A percentile compares a stretch with the other conserved stretches of the same genome.
These are phyloP conservation scores for Erucastrum elatum DNA, from an alignment of 345 rosid species.

Conservation along the genomic window DNA sequence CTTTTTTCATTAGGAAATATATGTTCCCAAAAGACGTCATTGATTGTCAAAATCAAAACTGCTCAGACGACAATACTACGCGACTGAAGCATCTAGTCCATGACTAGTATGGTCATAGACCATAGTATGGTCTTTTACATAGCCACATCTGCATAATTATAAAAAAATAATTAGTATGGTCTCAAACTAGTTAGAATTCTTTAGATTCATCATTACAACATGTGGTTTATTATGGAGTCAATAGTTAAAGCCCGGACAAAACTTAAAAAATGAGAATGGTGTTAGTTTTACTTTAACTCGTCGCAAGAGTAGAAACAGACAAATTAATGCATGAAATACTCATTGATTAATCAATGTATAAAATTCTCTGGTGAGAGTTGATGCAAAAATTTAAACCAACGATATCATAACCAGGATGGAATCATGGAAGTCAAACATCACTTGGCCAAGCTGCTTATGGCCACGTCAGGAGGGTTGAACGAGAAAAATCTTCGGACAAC, in stretches of 20 bases:
- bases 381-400: neutral
- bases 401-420: conserved; percentile 2
- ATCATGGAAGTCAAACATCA: conserved; percentile 32
- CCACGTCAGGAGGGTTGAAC: conserved; percentile 16
- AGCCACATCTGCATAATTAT: neutral
- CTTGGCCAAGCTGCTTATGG: conserved; percentile 27
- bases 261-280: neutral
- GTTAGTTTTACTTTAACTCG: conserved; percentile 3
- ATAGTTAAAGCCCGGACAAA: neutral
- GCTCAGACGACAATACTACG: neutral
- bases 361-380: neutral
- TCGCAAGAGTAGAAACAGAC: conserved; percentile 1
- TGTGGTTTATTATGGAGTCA: too few species aligned
- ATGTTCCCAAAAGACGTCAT: neutral
- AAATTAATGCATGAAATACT: neutral
- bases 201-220: neutral
- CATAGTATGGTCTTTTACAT: neutral
- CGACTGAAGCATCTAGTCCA: conserved; percentile 1
- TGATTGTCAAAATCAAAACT: neutral
- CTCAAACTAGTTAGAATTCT: neutral
- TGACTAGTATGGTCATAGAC: neutral
- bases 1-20: neutral
- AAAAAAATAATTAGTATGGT: neutral
- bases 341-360: neutral
- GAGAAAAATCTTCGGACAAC: conserved; percentile 21